These are phyloP conservation scores for Bondarzewia mesenterica DNA, from an alignment of 1,284 basidiomycete species.

Conservation along the genomic window DNA sequence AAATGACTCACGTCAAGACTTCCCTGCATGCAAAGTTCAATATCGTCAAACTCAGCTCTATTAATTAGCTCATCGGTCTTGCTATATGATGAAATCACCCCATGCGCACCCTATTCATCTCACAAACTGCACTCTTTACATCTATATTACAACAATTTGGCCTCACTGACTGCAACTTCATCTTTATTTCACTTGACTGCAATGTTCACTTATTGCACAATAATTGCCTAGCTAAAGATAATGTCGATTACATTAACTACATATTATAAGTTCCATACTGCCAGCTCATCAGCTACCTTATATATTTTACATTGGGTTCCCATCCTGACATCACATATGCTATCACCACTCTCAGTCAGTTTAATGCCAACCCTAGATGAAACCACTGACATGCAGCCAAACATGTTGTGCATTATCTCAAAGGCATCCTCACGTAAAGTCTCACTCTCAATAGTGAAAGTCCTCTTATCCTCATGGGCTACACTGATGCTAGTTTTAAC, in stretches of 20 bases:
- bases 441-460: slow-evolving; percentile 22
- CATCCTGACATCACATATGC: slow-evolving; percentile 33
- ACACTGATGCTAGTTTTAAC: slow-evolving; percentile 33
- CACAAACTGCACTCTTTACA: too few relatives aligned
- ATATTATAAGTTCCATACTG: slow-evolving; percentile 19
- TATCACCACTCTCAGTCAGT: slow-evolving; percentile 25
- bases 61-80: too few relatives aligned
- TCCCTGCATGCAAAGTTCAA: too few relatives aligned
- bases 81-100: too few relatives aligned
- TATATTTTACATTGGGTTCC: slow-evolving; percentile 30
- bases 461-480: slow-evolving; percentile 22
- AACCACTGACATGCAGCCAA: slow-evolving; percentile 32
- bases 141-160: too few relatives aligned
- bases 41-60: too few relatives aligned
- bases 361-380: slow-evolving; percentile 19
- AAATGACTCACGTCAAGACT: too few relatives aligned
- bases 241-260: too few relatives aligned
- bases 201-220: slow-evolving; percentile 10
- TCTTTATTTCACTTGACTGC: slow-evolving; percentile 24
- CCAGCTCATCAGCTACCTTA: slow-evolving; percentile 28
- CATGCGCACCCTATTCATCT: too few relatives aligned
- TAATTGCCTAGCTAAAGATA: background rate
- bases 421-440: slow-evolving; percentile 24
- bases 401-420: slow-evolving; percentile 33
- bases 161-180: background rate